Percentiles rank a stretch among this genome's conserved stretches.
phyloP scores from a whole-genome alignment of 345 rosid genomes.

The Euphorbia pulcherrima region DNA sequence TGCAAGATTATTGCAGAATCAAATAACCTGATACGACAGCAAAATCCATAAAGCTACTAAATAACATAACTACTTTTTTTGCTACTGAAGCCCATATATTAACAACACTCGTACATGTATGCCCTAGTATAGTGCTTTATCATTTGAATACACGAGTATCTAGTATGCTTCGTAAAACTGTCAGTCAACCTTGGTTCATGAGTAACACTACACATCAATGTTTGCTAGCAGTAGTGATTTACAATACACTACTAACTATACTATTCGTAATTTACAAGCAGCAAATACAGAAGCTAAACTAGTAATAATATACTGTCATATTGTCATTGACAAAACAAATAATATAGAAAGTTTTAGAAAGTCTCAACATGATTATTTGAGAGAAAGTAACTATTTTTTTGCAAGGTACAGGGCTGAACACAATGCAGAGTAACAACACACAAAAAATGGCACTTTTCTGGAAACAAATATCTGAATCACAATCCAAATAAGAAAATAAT shows the following conservation, averaged over 20 bases:
- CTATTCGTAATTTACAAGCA: neutral
- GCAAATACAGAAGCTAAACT: neutral
- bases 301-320: neutral
- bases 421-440: neutral
- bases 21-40: neutral
- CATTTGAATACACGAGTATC: neutral
- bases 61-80: neutral
- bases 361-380: neutral
- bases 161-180: neutral
- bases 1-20: neutral
- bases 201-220: neutral
- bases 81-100: neutral
- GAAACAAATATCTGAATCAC: neutral
- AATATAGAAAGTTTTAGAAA: no score
- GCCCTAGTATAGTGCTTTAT: slow-evolving; percentile 6
- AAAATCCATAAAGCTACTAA: neutral
- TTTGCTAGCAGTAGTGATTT: neutral
- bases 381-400: neutral
- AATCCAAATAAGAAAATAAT: neutral
- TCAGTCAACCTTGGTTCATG: neutral
- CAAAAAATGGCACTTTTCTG: neutral
- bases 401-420: neutral
- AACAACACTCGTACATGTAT: neutral
- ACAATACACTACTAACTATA: neutral
- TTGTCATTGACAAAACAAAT: neutral